Conservation (phyloP, 331 rosid species). For the Stylosanthes scabra region DNA sequence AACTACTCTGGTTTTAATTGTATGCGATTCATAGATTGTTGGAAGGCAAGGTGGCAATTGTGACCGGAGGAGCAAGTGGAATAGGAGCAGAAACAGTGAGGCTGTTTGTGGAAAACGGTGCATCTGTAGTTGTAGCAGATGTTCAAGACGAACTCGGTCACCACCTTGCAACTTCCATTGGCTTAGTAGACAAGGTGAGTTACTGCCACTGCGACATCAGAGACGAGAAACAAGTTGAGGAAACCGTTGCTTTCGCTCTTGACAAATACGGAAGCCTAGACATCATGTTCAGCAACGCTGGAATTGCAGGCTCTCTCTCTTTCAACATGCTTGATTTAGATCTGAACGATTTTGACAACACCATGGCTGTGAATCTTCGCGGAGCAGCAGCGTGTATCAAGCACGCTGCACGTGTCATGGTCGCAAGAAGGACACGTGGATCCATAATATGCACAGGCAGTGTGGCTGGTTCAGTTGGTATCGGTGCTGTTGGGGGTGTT, state of each 20-base stretch:
- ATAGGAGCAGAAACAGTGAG: constrained; percentile 46
- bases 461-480: constrained; percentile 42
- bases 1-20: too few species aligned
- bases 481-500: neutral
- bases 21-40: constrained; percentile 40
- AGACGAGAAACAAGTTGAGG: constrained; percentile 65
- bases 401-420: constrained; percentile 66
- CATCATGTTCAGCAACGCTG: constrained; percentile 73
- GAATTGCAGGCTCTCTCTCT: constrained; percentile 43
- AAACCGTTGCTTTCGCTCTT: constrained; percentile 47
- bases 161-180: constrained; percentile 43
- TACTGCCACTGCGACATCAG: constrained; percentile 65
- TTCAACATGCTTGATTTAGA: constrained; percentile 62
- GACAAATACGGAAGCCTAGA: constrained; percentile 57
- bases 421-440: constrained; percentile 42
- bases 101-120: constrained; percentile 57
- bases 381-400: constrained; percentile 59
- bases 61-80: neutral
- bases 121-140: constrained; percentile 59
- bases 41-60: constrained; percentile 60
- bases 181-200: constrained; percentile 30
- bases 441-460: constrained; percentile 72
- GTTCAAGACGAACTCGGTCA: constrained; percentile 53
- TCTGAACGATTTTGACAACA: constrained; percentile 50
- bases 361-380: constrained; percentile 32